Conservation (phyloP, 163 green algal species). For the Scenedesmus sp. region DNA sequence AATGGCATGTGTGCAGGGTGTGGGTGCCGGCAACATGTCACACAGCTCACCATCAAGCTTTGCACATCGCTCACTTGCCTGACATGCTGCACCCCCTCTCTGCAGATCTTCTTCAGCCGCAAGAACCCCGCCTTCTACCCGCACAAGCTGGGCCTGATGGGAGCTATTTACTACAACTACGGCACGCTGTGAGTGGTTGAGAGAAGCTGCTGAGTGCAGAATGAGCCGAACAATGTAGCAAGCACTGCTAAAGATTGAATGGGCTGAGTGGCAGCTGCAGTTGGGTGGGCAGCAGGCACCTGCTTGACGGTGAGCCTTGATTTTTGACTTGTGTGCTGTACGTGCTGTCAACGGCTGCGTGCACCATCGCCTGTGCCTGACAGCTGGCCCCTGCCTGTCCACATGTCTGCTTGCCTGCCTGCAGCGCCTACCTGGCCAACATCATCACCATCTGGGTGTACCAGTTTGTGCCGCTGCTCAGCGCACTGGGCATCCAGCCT, state of each 20-base stretch:
- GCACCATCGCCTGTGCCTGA: too few relatives aligned
- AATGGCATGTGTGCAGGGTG: too few relatives aligned
- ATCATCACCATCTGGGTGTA: conserved; percentile 37
- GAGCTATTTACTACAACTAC: conserved; percentile 35
- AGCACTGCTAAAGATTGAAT: background rate
- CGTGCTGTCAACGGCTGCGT: background rate
- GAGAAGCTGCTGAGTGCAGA: too few relatives aligned
- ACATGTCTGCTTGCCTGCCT: background rate
- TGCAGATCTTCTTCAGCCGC: conserved; percentile 39
- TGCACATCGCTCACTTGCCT: background rate
- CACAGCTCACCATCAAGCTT: too few relatives aligned
- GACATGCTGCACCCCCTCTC: background rate
- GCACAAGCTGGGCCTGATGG: conserved; percentile 4
- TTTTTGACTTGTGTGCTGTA: background rate
- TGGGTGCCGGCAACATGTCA: too few relatives aligned
- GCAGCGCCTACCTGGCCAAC: conserved; percentile 41
- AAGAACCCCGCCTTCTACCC: conserved; percentile 32
- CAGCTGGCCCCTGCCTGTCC: background rate
- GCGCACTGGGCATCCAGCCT: conserved; percentile 18
- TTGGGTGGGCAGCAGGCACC: too few relatives aligned
- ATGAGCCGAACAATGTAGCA: too few relatives aligned
- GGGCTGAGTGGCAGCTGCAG: too few relatives aligned
- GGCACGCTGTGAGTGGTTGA: conserved; percentile 16
- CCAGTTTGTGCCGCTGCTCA: conserved; percentile 38
- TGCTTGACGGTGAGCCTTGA: too few relatives aligned